Base-by-base conservation (phyloP, 2,329 filamentous ascomycete species). In the Alternaria sp. region DNA sequence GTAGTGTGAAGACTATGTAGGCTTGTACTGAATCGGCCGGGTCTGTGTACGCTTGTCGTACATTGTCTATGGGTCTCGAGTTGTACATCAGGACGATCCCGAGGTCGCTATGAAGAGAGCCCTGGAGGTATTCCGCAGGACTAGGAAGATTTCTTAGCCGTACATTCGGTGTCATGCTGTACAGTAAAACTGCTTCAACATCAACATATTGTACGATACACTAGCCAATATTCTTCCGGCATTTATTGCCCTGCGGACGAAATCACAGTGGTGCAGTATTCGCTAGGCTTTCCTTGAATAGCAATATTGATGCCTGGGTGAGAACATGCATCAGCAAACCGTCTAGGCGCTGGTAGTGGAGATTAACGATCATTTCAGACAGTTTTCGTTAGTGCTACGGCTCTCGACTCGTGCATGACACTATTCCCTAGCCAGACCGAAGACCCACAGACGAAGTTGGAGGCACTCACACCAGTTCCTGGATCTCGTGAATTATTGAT, bases 401-500 rank as follows among this genome's bases (percentile, higher is more conserved):
- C 3, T 25, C 32, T 36, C 46, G 30, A 38, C 46, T 38, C 30
- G 20, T 36, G 46, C 46, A 38, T 27, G 30, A 25, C 6, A 20
- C 46, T 50, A 50, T 27, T 2, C 46, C 32, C 10, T 4, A 50
- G 30, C 46, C 14, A 50, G 14, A 3, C 18, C 14, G 20, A 10
- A 4, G 46, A 38, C 5, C 0, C 32, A 38, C 18, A 5, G 46
- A 7, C 14, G 14, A n/a, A 0, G 3, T 45, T 11, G 10, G 3
- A 20, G 2, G 5, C 0, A 22, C n/a, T n/a, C 22, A 25, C 5
- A 6, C 5, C 22, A 25, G 22, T 25, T 30, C 11, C 5, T 30
- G 1, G 0, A 11, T 30, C 4, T 11, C 28, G 28, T 30, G 8
- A 0, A 30, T 0, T 4, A 3, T 1, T 2, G 4, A 4, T 10